Percentiles rank a stretch among this genome's conserved stretches.
These are phyloP conservation scores for Fragosphaeria purpurea DNA, from an alignment of 2,329 filamentous ascomycete species.

Conservation along the genomic window DNA sequence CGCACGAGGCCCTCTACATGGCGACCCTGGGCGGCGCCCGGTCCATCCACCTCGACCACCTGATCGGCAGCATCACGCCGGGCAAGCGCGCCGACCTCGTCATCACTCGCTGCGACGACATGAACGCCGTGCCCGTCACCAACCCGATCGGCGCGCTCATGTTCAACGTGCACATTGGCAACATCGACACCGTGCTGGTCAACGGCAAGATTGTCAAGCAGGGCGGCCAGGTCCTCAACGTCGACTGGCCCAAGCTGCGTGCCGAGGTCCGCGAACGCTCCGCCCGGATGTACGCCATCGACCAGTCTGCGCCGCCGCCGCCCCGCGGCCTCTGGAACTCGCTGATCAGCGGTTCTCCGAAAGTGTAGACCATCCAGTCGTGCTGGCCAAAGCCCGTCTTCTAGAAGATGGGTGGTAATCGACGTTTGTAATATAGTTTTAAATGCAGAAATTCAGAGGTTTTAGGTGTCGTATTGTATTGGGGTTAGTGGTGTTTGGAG, in stretches of 20 bases:
- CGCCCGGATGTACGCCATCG: too few species aligned
- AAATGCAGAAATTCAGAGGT: too few species aligned
- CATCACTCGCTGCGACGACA: not conserved
- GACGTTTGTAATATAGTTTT: too few species aligned
- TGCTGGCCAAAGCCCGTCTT: too few species aligned
- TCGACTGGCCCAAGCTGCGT: not conserved
- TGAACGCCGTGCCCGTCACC: constrained; percentile 3
- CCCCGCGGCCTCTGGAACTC: too few species aligned
- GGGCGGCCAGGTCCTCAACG: not conserved
- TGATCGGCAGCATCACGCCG: constrained; percentile 1
- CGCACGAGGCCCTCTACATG: not conserved
- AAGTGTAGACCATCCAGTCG: too few species aligned
- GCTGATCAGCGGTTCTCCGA: too few species aligned
- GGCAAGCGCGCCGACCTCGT: not conserved
- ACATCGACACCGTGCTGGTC: constrained; percentile 1
- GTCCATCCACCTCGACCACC: not conserved
- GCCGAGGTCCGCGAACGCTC: not conserved
- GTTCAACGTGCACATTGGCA: not conserved
- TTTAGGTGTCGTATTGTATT: too few species aligned
- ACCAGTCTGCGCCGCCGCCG: too few species aligned
- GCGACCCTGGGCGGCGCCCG: not conserved
- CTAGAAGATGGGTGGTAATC: too few species aligned
- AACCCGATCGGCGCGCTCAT: not conserved
- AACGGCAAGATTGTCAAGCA: not conserved
- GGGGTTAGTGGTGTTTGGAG: too few species aligned